phyloP scores from a whole-genome alignment of 1,284 basidiomycete species.

The Malassezia sympodialis region DNA sequence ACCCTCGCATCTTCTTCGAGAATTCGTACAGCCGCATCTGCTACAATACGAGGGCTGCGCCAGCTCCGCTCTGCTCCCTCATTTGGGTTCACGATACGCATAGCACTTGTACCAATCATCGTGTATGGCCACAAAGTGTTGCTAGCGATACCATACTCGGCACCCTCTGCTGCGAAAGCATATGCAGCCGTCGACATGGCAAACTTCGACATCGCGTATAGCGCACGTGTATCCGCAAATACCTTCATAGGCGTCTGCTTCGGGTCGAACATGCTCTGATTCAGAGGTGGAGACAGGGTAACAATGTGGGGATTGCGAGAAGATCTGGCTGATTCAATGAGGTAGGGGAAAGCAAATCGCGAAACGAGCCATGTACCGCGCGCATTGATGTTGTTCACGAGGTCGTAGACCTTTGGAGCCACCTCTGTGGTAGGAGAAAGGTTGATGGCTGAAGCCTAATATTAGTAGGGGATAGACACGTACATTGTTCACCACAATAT shows the following conservation, averaged over 20 bases:
- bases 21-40: constrained; percentile 37
- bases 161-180: constrained; percentile 36
- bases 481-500: constrained; percentile 47
- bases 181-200: constrained; percentile 42
- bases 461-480: background rate
- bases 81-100: constrained; percentile 35
- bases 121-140: constrained; percentile 41
- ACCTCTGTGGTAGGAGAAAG: constrained; percentile 27
- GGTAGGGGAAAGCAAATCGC: constrained; percentile 38
- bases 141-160: constrained; percentile 24
- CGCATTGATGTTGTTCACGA: constrained; percentile 33
- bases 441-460: constrained; percentile 41
- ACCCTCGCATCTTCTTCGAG: constrained; percentile 24
- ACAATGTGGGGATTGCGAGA: constrained; percentile 43
- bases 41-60: constrained; percentile 35
- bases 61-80: constrained; percentile 24
- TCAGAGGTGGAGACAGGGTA: constrained; percentile 38
- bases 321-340: constrained; percentile 21
- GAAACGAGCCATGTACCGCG: constrained; percentile 40
- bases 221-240: constrained; percentile 20
- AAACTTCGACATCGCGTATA: constrained; percentile 43
- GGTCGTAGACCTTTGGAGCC: constrained; percentile 25
- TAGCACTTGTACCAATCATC: constrained; percentile 33
- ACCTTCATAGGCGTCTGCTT: constrained; percentile 21
- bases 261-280: constrained; percentile 14